phyloP scores from a whole-genome alignment of 768 basidiomycete genomes.

The Rhizopogon sp. region DNA sequence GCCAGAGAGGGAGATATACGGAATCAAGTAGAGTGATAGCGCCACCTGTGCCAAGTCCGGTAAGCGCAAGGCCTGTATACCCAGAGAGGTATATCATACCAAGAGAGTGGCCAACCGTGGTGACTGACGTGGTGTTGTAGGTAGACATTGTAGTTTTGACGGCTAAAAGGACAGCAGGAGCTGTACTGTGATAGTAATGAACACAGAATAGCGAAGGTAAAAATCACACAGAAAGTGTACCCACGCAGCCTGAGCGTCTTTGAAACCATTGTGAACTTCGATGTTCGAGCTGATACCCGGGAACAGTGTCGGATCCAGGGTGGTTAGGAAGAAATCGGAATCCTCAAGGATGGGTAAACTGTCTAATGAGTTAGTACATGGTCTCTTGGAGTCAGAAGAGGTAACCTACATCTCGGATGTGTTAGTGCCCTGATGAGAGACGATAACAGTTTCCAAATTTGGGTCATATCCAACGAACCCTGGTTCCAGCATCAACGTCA shows the following conservation, averaged over 20 bases:
- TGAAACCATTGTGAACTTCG: constrained; percentile 44
- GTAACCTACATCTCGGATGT: constrained; percentile 21
- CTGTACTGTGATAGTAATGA: constrained; percentile 26
- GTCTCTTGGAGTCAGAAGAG: not conserved
- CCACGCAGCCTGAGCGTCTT: constrained; percentile 38
- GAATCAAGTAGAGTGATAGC: constrained; percentile 34
- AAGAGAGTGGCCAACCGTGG: constrained; percentile 41
- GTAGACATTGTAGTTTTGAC: constrained; percentile 35
- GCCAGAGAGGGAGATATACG: constrained; percentile 33
- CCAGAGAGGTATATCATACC: constrained; percentile 13
- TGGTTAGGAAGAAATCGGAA: constrained; percentile 28
- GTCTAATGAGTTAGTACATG: not conserved
- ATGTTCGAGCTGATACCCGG: constrained; percentile 41
- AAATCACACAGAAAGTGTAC: constrained; percentile 5
- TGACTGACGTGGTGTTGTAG: constrained; percentile 32
- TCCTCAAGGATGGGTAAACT: constrained; percentile 40
- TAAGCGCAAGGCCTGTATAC: not conserved
- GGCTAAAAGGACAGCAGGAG: constrained; percentile 37
- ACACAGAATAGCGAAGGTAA: not conserved
- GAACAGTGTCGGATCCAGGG: constrained; percentile 40
- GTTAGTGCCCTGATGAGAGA: constrained; percentile 33
- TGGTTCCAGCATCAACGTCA: constrained; percentile 10
- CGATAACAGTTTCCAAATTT: constrained; percentile 28
- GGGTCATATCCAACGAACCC: constrained; percentile 55
- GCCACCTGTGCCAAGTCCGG: constrained; percentile 19